Evolutionary conservation across 2,329 filamentous ascomycete species (phyloP).

Genomic region (Hypoxylon sp.): DNA sequence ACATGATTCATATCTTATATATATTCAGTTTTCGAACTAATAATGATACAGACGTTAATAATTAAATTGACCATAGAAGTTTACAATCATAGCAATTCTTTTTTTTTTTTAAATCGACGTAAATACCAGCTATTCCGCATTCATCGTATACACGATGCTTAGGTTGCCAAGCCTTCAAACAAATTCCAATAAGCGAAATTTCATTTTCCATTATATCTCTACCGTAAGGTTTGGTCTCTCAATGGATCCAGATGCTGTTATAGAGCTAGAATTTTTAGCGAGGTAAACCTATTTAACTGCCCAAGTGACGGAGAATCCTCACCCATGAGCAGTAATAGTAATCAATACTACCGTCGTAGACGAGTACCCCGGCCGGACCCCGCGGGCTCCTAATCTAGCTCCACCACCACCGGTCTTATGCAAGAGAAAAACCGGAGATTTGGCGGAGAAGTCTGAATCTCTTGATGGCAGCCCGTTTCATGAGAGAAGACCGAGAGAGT

Average conservation of each 20-base stretch:
- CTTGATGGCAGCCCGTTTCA: constrained; percentile 10
- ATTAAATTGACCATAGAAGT: background rate
- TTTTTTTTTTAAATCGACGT: background rate
- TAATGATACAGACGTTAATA: background rate
- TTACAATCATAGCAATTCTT: background rate
- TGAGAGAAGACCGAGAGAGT: background rate
- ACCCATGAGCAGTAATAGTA: background rate
- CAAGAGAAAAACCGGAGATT: constrained; percentile 5
- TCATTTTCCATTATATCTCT: background rate
- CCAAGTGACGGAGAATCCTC: background rate
- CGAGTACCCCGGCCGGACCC: constrained; percentile 22
- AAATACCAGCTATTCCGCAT: background rate
- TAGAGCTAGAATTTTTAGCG: background rate
- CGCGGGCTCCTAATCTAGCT: constrained; percentile 30
- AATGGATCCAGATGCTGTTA: background rate
- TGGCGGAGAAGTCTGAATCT: constrained; percentile 13
- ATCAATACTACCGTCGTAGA: constrained; percentile 14
- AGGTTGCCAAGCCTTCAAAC: background rate
- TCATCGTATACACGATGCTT: background rate
- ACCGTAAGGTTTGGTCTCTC: background rate
- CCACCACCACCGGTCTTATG: constrained; percentile 11
- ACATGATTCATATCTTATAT: background rate
- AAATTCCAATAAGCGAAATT: background rate
- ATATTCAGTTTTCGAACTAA: background rate
- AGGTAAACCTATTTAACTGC: background rate